Base-by-base conservation (phyloP, 805 yeast genomes). In the Pichia cabralensis region DNA sequence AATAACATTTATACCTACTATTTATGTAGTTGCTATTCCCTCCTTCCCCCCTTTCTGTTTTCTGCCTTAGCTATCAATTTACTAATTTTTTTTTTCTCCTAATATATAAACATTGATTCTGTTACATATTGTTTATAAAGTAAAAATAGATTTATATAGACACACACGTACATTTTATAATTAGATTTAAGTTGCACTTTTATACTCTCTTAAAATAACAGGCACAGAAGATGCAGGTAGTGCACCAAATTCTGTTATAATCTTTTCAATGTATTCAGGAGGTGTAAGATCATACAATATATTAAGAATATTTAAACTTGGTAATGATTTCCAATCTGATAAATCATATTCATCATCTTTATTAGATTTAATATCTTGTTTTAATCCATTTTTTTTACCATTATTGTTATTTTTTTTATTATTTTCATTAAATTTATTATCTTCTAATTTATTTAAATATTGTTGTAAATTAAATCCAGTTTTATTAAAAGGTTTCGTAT, bases 191-290 rank as follows among this genome's bases (percentile, higher is more conserved):
- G 48, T 46, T n/a, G 52, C 42, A 35, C 55, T 50, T 58, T 85
- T 84, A 58, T 89, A 92, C 58, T 92, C 98, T 60, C 97, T 74
- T 48, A 92, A 64, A 41, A 92, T 84, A 31, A 92, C 97, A 19
- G 98, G 98, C 38, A 92, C 97, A 2, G 97, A 85, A n/a, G 94
- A 81, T 28, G 98, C 95, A 9, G 98, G 98, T 46, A 92, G 67
- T 3, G 95, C 84, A 20, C 98, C 98, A 44, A 89, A 75, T 57
- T 92, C 98, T 2, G 97, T 92, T 35, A 92, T 85, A 39, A 92
- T 85, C 62, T 92, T 92, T 55, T 89, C 88, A 49, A 92, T 84
- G 52, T 81, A 83, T 46, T 79, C 83, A 11, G 95, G 94, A 23
- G 96, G 96, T 1, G 97, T 89, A 47, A 92, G 67, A 59, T 92